Evolutionary conservation across 257 asterid species (phyloP), one percentile per base, ranked within the genome.

Genomic region (Rehmannia glutinosa): DNA sequence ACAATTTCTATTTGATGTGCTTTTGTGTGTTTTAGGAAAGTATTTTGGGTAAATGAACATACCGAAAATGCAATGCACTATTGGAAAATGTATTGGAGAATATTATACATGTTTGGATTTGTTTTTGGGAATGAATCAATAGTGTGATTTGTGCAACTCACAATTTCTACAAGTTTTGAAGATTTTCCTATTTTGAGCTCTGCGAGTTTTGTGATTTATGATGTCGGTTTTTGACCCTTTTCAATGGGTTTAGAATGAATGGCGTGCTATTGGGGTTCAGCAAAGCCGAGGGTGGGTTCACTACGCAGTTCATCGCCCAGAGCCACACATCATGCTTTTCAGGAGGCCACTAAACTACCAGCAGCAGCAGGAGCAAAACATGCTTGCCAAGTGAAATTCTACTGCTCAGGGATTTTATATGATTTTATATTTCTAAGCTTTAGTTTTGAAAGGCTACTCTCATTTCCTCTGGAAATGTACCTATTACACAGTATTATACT

Each of bases 251-350:
- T 62, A 90, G 97, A 90, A 75, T 35, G 97, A 90, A 66, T 87
- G 96, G 97, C 80, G 97, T 20, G 96, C 91, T 1, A 81, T 90
- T 57, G 95, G 97, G 39, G 97, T 87, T 36, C 96, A 90, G 81
- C 97, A 87, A 74, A 90, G 97, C 72, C 80, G 94, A 30, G 97
- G 97, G 17, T 86, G 96, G 97, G 96, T 90, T 24, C 97, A 90
- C 77, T 90, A 90, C 16, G 97, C 97, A 2, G 82, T 90, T 51
- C 96, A 90, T 63, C 89, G 96, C n/a, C 97, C 97, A 7, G 97
- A 90, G 87, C 97, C 97, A 35, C 97, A 90, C 80, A 77, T 77
- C 12, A 81, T 81, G 85, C 92, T 90, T 60, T 81, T 82, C 69
- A 78, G 87, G 78, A 75, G 87, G 82, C 75, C 84, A 9, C 68